Conservation (phyloP, 768 basidiomycete genomes). For the Suillus fuscotomentosus region DNA sequence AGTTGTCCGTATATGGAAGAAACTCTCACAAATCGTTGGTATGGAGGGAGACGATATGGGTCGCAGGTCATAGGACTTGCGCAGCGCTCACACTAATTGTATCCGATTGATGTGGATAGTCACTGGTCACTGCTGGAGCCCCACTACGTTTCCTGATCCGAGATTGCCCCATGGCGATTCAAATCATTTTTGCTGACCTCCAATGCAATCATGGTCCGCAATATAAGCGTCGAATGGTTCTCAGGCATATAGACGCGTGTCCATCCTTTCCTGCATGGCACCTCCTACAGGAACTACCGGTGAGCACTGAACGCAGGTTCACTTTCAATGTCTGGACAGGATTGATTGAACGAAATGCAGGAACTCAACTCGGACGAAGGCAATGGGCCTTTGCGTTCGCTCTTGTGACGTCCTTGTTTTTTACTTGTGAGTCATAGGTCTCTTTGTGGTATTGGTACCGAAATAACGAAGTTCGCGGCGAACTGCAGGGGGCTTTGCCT, state of each 20-base stretch:
- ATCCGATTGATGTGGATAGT: slow-evolving; percentile 2
- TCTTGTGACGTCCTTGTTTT: slow-evolving; percentile 74
- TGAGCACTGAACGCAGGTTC: slow-evolving; percentile 15
- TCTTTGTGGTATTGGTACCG: not conserved
- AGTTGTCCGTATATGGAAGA: not conserved
- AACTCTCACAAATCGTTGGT: not conserved
- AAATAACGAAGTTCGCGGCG: not conserved
- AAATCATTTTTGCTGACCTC: not conserved
- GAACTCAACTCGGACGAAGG: slow-evolving; percentile 41
- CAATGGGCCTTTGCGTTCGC: slow-evolving; percentile 59
- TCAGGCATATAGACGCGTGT: not conserved
- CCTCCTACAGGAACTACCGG: slow-evolving; percentile 43
- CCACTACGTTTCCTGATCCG: not conserved
- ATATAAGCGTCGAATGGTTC: slow-evolving; percentile 8
- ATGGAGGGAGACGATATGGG: not conserved
- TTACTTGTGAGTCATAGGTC: slow-evolving; percentile 50
- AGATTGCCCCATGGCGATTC: not conserved
- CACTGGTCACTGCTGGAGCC: not conserved
- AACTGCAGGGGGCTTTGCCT: slow-evolving; percentile 61
- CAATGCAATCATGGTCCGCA: not conserved
- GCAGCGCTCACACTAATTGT: slow-evolving; percentile 3
- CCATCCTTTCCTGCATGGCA: slow-evolving; percentile 28
- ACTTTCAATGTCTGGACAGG: not conserved
- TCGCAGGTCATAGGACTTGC: slow-evolving; percentile 6
- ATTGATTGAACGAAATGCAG: slow-evolving; percentile 11